Evolutionary conservation across 1,284 basidiomycete genomes (phyloP).

Genomic region (Cryptococcus hybrid): DNA sequence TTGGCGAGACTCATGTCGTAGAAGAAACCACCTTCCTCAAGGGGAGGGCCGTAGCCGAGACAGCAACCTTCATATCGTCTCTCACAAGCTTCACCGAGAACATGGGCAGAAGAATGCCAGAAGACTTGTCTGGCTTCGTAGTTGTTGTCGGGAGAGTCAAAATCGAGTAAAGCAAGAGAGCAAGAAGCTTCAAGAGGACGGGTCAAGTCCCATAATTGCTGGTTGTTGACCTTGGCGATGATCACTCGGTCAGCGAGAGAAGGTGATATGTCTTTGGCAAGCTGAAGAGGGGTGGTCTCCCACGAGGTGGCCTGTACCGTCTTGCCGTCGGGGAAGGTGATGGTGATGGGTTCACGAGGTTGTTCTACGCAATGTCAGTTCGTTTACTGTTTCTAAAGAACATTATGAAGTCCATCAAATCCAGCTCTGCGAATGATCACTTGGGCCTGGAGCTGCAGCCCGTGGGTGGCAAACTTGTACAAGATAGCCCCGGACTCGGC

Average conservation of each 20-base stretch:
- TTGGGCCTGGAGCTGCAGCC: too few species aligned
- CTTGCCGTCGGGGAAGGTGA: constrained; percentile 87
- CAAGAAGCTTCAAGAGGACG: constrained; percentile 83
- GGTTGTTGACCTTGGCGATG: constrained; percentile 85
- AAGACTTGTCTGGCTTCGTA: constrained; percentile 89
- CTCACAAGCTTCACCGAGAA: constrained; percentile 97
- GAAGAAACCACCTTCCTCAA: constrained; percentile 94
- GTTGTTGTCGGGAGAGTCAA: constrained; percentile 79
- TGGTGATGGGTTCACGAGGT: constrained; percentile 74
- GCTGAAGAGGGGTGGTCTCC: constrained; percentile 94
- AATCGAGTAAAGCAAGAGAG: constrained; percentile 85
- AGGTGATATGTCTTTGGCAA: constrained; percentile 85
- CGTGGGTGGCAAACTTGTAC: neutral
- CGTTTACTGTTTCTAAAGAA: neutral
- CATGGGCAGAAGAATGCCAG: constrained; percentile 99
- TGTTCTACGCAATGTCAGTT: constrained; percentile 58
- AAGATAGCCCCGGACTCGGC: too few species aligned
- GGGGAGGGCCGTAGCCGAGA: constrained; percentile 91
- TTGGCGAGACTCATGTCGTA: constrained; percentile 79
- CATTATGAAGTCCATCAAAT: too few species aligned
- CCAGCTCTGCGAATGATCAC: too few species aligned
- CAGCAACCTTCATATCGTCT: constrained; percentile 92
- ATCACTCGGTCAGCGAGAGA: constrained; percentile 85
- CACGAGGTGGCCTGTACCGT: constrained; percentile 80
- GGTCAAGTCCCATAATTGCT: constrained; percentile 90